These are phyloP conservation scores for Rhizodiscina lignyota DNA, from an alignment of 495 filamentous ascomycete species.

Conservation along the genomic window DNA sequence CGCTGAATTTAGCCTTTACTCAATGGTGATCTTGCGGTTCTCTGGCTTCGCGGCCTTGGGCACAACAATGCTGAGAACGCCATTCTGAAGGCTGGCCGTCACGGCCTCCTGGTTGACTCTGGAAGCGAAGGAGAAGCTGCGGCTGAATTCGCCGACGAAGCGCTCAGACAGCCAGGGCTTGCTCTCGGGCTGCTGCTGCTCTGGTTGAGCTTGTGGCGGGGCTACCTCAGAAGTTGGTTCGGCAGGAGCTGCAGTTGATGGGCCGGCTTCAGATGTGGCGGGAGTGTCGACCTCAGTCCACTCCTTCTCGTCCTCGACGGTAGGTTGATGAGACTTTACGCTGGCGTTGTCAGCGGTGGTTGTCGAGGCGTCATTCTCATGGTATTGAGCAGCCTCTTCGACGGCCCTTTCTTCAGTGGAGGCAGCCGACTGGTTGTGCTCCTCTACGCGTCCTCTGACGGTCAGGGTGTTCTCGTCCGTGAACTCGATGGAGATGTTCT, in stretches of 20 bases:
- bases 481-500: conserved; percentile 11
- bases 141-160: conserved; percentile 60
- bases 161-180: conserved; percentile 60
- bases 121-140: conserved; percentile 60
- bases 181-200: conserved; percentile 1
- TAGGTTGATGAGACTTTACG: conserved; percentile 13
- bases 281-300: no score
- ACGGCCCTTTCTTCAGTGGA: conserved; percentile 6
- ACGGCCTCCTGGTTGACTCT: conserved; percentile 64
- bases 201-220: no score
- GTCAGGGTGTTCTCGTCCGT: conserved; percentile 11
- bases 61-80: conserved; percentile 52
- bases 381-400: neutral
- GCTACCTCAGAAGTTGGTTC: no score
- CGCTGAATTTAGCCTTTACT: no score
- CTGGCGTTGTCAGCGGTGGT: conserved; percentile 2
- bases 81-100: conserved; percentile 57
- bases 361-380: conserved; percentile 1
- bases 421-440: conserved; percentile 1
- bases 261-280: no score
- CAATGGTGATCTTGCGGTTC: conserved; percentile 37
- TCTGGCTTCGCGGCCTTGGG: conserved; percentile 51
- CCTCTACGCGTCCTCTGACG: conserved; percentile 6
- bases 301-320: conserved; percentile 11
- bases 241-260: no score